Conservation (phyloP, 2,329 filamentous ascomycete species). For the Aspergillus eucalypticola region DNA sequence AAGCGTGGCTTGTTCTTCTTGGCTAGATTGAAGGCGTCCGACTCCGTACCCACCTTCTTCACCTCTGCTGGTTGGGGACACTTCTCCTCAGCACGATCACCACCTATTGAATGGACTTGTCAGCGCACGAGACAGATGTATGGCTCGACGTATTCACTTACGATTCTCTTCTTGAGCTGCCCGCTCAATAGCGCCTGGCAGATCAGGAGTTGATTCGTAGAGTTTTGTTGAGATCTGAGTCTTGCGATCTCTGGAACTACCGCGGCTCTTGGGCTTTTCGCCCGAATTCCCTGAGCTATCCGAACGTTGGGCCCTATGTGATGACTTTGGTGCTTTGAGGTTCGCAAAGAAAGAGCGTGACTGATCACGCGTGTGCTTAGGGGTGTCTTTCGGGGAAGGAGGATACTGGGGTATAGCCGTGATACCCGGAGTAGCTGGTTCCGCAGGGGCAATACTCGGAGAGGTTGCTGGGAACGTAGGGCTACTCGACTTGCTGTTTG, state of each 20-base stretch:
- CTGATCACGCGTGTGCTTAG: constrained; percentile 46
- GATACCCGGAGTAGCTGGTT: constrained; percentile 43
- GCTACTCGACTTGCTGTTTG: constrained; percentile 31
- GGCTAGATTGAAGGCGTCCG: constrained; percentile 27
- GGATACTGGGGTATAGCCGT: constrained; percentile 50
- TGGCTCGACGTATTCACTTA: constrained; percentile 17
- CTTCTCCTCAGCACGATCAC: constrained; percentile 23
- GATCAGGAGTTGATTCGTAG: constrained; percentile 46
- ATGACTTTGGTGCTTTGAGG: constrained; percentile 49
- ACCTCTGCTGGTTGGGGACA: constrained; percentile 22
- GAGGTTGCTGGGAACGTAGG: constrained; percentile 30
- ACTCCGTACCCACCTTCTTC: constrained; percentile 31
- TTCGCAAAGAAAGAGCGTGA: constrained; percentile 51
- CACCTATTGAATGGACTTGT: constrained; percentile 21
- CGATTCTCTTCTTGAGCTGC: constrained; percentile 31
- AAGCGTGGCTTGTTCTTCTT: constrained; percentile 49
- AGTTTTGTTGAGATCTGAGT: constrained; percentile 36
- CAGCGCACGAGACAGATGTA: background rate
- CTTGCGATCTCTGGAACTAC: constrained; percentile 47
- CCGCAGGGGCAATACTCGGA: constrained; percentile 23
- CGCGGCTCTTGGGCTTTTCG: constrained; percentile 44
- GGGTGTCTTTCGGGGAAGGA: constrained; percentile 43
- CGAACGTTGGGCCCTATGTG: constrained; percentile 44
- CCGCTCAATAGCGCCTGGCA: constrained; percentile 35
- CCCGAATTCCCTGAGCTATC: constrained; percentile 40